Evolutionary conservation across 345 rosid genomes (phyloP), one percentile per base, ranked within the genome.

Genomic region (Geranium rotundifolium): DNA sequence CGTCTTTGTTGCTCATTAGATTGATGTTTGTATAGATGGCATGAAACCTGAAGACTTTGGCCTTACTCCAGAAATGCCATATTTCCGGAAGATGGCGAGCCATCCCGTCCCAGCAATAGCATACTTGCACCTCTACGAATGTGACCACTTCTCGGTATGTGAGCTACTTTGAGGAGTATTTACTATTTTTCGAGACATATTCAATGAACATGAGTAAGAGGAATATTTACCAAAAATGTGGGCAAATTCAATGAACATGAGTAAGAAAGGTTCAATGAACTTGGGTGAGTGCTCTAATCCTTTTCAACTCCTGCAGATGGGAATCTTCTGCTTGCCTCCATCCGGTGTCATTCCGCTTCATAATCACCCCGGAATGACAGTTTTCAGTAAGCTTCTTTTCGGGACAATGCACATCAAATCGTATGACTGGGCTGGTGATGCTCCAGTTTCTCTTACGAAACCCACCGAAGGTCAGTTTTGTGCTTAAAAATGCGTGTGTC

Each of bases 301-400:
- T n/a, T n/a, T n/a, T 19, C 17, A 20, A 13, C 13, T 30, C 12
- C 73, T 29, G 61, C 81, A 95, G 99, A 88, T 95, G 59, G 96
- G 89, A 56, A 88, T 95, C 66, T 95, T 88, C 73, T 90, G 97
- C 75, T 84, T 95, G 77, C 99, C 97, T 2, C 92, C 92, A 14
- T 76, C 83, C 10, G 90, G 84, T 61, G 92, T 84, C 61, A 80
- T 95, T 73, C 99, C 97, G 0, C 95, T 95, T 52, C 99, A 95
- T 70, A 85, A 95, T 61, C 99, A 95, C 78, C 97, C 99, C 7
- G 88, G 84, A 69, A 95, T 95, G 99, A n/a, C n/a, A n/a, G n/a
- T n/a, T n/a, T n/a, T n/a, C n/a, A n/a, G n/a, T n/a, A n/a, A n/a
- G n/a, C n/a, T 90, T 63, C 85, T 95, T 8, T 88, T 88, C 14